phyloP scores from a whole-genome alignment of 1,284 basidiomycete species.

The Fistulinella cinereoalba region DNA sequence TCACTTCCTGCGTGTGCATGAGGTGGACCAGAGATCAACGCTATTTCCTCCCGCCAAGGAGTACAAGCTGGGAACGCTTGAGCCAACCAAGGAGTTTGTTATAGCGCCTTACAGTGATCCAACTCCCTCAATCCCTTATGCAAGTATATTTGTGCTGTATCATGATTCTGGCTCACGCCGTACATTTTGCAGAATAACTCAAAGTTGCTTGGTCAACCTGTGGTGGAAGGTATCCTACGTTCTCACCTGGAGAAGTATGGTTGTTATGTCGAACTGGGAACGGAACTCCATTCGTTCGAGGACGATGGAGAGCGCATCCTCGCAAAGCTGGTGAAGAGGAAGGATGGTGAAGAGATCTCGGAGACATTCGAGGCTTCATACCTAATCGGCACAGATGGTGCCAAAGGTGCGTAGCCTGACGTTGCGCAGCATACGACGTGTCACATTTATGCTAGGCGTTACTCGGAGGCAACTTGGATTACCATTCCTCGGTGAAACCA shows the following conservation, averaged over 20 bases:
- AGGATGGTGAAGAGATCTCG: slow-evolving; percentile 10
- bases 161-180: not conserved
- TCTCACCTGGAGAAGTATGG: slow-evolving; percentile 28
- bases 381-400: slow-evolving; percentile 42
- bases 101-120: slow-evolving; percentile 11
- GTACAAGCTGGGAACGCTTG: slow-evolving; percentile 21
- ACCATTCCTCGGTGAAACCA: slow-evolving; percentile 45
- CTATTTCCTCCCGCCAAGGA: slow-evolving; percentile 3
- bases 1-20: slow-evolving; percentile 24
- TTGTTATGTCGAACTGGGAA: slow-evolving; percentile 32
- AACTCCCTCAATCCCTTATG: slow-evolving; percentile 30
- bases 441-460: slow-evolving; percentile 8
- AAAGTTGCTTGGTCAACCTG: slow-evolving; percentile 33
- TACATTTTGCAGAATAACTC: slow-evolving; percentile 7
- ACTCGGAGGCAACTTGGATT: slow-evolving; percentile 45
- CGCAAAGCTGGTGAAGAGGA: slow-evolving; percentile 23
- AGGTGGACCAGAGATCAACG: slow-evolving; percentile 12
- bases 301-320: slow-evolving; percentile 27
- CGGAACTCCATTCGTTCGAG: slow-evolving; percentile 33
- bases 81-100: slow-evolving; percentile 13
- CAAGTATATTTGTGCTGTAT: not conserved
- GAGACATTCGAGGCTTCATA: slow-evolving; percentile 28
- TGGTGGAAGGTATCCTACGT: slow-evolving; percentile 33
- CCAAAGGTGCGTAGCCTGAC: slow-evolving; percentile 23
- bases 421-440: not conserved